Evolutionary conservation across 257 asterid species (phyloP).

Genomic region (Salvia splendens): DNA sequence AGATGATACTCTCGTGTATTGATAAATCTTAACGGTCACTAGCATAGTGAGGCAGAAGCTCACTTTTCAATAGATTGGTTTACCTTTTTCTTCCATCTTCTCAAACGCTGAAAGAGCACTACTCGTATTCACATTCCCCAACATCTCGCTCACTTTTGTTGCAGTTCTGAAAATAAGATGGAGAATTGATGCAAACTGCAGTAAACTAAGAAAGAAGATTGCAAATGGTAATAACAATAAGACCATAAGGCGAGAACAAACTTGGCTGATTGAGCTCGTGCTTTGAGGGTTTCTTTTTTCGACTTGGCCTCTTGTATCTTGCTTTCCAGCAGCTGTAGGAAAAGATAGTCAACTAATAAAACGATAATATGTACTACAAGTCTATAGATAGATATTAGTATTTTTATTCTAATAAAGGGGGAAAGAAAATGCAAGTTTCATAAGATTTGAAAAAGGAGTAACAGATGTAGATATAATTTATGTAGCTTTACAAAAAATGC

Average conservation of each 20-base stretch:
- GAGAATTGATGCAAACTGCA: slow-evolving; percentile 24
- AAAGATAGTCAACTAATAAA: slow-evolving; percentile 26
- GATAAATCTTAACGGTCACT: neutral
- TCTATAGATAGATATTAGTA: slow-evolving; percentile 1
- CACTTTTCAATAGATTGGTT: slow-evolving; percentile 18
- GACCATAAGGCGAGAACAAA: slow-evolving; percentile 42
- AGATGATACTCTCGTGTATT: neutral
- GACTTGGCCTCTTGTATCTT: slow-evolving; percentile 98
- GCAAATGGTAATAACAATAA: slow-evolving; percentile 7
- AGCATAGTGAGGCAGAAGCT: slow-evolving; percentile 11
- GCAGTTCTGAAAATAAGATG: slow-evolving; percentile 71
- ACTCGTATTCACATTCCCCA: slow-evolving; percentile 96
- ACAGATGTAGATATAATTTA: no score
- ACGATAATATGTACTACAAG: neutral
- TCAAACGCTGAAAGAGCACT: slow-evolving; percentile 97
- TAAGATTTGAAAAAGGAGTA: no score
- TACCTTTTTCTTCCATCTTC: slow-evolving; percentile 99
- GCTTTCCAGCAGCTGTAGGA: slow-evolving; percentile 81
- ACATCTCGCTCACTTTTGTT: slow-evolving; percentile 89
- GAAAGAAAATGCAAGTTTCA: neutral
- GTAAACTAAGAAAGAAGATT: slow-evolving; percentile 26
- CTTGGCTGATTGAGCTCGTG: slow-evolving; percentile 99
- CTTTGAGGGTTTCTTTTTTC: slow-evolving; percentile 93
- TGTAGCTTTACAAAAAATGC: no score
- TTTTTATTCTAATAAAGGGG: slow-evolving; percentile 11